A percentile compares a stretch with the other conserved stretches of the same genome.
These are phyloP conservation scores for Aquilaria agallochum DNA, from an alignment of 441 rosid species.

Conservation along the genomic window DNA sequence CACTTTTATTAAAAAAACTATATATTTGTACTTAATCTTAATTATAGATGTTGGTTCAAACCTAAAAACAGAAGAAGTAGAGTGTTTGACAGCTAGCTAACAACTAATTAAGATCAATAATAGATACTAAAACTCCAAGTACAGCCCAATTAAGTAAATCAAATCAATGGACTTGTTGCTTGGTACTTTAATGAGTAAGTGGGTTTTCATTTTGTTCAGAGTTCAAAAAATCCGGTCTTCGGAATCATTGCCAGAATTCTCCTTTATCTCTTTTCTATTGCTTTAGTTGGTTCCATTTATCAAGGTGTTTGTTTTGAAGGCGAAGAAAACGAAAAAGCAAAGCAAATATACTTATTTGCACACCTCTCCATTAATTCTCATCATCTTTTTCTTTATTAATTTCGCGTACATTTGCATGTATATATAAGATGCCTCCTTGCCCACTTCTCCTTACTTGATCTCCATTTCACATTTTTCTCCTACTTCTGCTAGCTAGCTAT, in stretches of 20 bases:
- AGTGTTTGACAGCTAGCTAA: too few species aligned
- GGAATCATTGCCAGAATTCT: constrained; percentile 47
- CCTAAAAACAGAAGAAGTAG: too few species aligned
- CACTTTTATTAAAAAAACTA: too few species aligned
- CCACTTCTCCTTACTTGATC: constrained; percentile 22
- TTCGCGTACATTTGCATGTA: constrained; percentile 31
- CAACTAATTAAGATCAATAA: too few species aligned
- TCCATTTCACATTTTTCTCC: not conserved
- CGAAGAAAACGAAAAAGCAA: constrained; percentile 48
- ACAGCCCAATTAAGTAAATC: too few species aligned
- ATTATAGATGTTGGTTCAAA: too few species aligned
- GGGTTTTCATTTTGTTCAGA: constrained; percentile 8
- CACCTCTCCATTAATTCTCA: constrained; percentile 27
- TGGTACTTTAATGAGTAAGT: too few species aligned
- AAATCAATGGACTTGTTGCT: too few species aligned
- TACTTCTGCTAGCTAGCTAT: not conserved
- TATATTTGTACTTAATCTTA: too few species aligned
- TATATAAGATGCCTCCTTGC: constrained; percentile 36
- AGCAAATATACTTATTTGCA: constrained; percentile 2
- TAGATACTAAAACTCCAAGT: too few species aligned
- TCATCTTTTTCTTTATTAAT: not conserved
- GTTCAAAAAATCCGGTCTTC: constrained; percentile 29
- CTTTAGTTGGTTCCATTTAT: constrained; percentile 44
- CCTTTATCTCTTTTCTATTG: constrained; percentile 35
- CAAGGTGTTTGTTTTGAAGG: constrained; percentile 30